Evolutionary conservation across 1,284 basidiomycete species (phyloP), one percentile per base, ranked within the genome.

Genomic region (Moesziomyces globuligerus): DNA sequence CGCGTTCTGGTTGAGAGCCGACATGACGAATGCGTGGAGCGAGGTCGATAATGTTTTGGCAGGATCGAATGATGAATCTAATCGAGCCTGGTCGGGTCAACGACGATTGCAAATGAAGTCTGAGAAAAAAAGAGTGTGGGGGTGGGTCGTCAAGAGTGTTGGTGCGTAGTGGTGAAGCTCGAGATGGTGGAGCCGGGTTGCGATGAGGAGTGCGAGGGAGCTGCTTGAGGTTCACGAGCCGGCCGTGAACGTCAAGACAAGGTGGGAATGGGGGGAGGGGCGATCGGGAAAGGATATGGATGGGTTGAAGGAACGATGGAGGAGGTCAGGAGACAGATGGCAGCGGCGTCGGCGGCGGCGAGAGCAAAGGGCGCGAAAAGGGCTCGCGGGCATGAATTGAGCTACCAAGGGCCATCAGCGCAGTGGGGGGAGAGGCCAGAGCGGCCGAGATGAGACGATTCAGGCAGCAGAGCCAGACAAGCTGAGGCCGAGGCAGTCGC

Each of bases 231-330:
- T 59, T 18, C 48, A 55, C 56, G 56, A 59, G 55, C 62, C 56
- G 15, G 62, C 55, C 62, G 62, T 59, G 62, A 37, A 51, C 32
- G 34, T 59, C 48, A 46, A 65, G 44, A 11, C 20, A 29, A 7
- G 17, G 9, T 13, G 15, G 29, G 34, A 39, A 41, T 40, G 9
- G 8, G 23, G 40, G 26, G 43, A 40, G 43, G 20, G n/a, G 28
- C 39, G 42, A 28, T 38, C 43, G 37, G 39, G 43, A 43, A 37
- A 36, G 48, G 41, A 38, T 32, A 20, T 17, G 44, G 25, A 21
- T 38, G 25, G 28, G 17, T 21, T 13, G 18, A 39, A 21, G 43
- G 50, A 32, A 43, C 21, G 29, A 44, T 61, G 59, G 43, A 37
- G 49, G 25, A n/a, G 44, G 18, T 20, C 24, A 20, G 18, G 24